Percentiles rank a stretch among this genome's conserved stretches.
Conservation (phyloP, 768 basidiomycete species). For the Russula brevipes region DNA sequence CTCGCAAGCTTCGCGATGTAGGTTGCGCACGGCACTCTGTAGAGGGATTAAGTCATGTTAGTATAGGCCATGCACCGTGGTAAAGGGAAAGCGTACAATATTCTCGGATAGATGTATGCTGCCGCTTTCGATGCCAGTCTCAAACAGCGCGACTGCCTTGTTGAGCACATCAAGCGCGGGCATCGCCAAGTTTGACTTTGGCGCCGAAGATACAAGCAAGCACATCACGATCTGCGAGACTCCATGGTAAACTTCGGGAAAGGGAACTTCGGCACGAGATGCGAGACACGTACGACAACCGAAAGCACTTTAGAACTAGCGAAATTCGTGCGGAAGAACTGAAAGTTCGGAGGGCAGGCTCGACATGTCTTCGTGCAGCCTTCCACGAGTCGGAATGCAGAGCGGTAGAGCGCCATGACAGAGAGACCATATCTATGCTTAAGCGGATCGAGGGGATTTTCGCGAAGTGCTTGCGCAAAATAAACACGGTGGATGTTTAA, state of each 20-base stretch:
- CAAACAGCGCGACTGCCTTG: slow-evolving; percentile 31
- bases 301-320: slow-evolving; percentile 67
- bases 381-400: slow-evolving; percentile 60
- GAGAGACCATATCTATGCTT: slow-evolving; percentile 63
- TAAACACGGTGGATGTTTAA: slow-evolving; percentile 63
- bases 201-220: slow-evolving; percentile 36
- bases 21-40: slow-evolving; percentile 31
- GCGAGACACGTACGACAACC: slow-evolving; percentile 48
- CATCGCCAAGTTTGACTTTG: slow-evolving; percentile 34
- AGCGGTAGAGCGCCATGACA: slow-evolving; percentile 68
- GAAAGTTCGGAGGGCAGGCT: slow-evolving; percentile 32
- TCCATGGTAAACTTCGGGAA: neutral
- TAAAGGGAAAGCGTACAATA: neutral
- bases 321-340: slow-evolving; percentile 43
- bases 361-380: slow-evolving; percentile 43
- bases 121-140: slow-evolving; percentile 28
- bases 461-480: slow-evolving; percentile 61
- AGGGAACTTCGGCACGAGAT: neutral
- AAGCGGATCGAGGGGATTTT: slow-evolving; percentile 50
- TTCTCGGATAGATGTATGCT: slow-evolving; percentile 29
- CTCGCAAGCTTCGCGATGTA: slow-evolving; percentile 32
- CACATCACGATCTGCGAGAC: slow-evolving; percentile 41
- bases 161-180: slow-evolving; percentile 37
- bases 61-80: neutral
- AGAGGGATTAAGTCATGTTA: neutral